These are phyloP conservation scores for Fabrea salina DNA, from an alignment of 169 alveolate species.

Conservation along the genomic window DNA sequence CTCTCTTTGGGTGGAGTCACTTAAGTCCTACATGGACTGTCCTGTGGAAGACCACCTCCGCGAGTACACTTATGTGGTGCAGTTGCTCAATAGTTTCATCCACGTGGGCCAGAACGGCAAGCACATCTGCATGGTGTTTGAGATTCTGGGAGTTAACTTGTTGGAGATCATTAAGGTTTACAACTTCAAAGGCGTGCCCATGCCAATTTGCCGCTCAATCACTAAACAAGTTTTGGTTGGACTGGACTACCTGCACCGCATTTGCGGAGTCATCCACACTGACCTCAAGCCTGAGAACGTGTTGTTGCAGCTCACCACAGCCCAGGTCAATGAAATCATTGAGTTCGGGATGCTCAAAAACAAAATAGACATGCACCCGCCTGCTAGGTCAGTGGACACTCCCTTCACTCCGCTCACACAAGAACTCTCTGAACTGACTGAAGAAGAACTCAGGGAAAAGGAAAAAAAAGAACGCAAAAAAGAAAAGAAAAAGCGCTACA, in stretches of 20 bases:
- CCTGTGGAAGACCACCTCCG: too few relatives aligned
- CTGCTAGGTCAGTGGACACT: neutral
- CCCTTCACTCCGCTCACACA: neutral
- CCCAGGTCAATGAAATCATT: conserved; percentile 13
- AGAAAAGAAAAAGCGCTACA: conserved; percentile 5
- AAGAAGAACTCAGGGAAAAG: neutral
- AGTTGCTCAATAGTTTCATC: conserved; percentile 91
- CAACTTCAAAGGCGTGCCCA: conserved; percentile 95
- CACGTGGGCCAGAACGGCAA: conserved; percentile 97
- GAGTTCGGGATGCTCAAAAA: neutral
- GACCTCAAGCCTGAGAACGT: conserved; percentile 99
- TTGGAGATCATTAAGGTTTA: conserved; percentile 94
- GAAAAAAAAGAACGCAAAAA: conserved; percentile 20
- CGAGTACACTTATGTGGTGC: conserved; percentile 87
- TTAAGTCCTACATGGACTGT: conserved; percentile 1
- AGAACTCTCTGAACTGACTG: neutral
- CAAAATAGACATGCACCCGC: neutral
- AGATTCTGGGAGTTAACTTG: conserved; percentile 96
- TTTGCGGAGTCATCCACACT: conserved; percentile 97
- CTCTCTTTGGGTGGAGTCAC: neutral
- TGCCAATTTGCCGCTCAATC: conserved; percentile 91
- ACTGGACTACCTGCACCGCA: conserved; percentile 94
- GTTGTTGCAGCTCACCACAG: conserved; percentile 48
- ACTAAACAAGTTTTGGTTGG: conserved; percentile 97
- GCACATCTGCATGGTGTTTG: conserved; percentile 98